Conservation (phyloP, 2,329 filamentous ascomycete genomes). For the Fusarium acutatum region DNA sequence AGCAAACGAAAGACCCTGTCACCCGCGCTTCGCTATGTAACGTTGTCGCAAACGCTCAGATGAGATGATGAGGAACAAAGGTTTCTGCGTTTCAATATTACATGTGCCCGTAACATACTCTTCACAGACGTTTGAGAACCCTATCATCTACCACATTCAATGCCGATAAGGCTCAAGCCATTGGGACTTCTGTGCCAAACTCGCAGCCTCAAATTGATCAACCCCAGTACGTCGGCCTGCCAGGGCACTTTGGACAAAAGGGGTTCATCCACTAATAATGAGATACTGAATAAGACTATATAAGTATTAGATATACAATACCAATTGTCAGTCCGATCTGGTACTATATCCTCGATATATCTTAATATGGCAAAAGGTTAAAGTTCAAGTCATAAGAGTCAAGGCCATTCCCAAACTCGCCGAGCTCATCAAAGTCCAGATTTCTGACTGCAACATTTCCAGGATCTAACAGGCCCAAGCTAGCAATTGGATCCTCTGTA, state of each 20-base stretch:
- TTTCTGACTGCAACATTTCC: not conserved
- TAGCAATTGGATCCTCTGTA: not conserved
- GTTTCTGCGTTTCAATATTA: not conserved
- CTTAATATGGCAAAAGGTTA: not conserved
- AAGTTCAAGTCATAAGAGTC: not conserved
- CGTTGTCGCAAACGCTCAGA: not conserved
- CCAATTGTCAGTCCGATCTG: no score
- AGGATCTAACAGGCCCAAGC: not conserved
- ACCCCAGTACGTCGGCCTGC: not conserved
- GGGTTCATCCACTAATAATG: not conserved
- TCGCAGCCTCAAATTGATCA: not conserved
- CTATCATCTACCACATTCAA: not conserved
- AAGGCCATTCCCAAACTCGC: not conserved
- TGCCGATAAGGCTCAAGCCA: not conserved
- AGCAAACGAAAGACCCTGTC: not conserved
- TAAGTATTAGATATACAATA: no score
- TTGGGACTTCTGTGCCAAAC: not conserved
- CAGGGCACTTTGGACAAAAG: not conserved
- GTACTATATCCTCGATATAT: no score
- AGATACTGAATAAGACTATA: no score
- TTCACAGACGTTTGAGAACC: not conserved
- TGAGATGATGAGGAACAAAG: not conserved
- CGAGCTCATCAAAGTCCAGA: not conserved
- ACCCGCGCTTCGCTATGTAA: not conserved
- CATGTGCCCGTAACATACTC: not conserved